Conservation (phyloP, 345 rosid species). For the Linum tenue region DNA sequence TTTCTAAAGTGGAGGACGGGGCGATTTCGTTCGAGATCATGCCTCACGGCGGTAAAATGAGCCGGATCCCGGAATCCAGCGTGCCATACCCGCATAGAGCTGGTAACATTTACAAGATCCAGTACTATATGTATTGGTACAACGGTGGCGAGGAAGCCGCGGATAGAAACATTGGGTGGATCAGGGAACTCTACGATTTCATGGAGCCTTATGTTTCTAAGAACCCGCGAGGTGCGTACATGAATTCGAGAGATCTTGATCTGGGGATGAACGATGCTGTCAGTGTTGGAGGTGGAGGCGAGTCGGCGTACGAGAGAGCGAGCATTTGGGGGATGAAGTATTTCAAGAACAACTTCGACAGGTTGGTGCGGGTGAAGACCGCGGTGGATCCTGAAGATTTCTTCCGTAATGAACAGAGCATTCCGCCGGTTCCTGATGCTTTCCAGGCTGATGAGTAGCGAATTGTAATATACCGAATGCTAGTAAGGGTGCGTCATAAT, state of each 20-base stretch:
- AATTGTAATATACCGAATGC: too few species aligned
- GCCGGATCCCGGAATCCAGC: conserved; percentile 3
- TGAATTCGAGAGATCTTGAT: conserved; percentile 3
- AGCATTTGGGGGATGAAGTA: background rate
- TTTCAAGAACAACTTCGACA: conserved; percentile 1
- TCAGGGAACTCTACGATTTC: background rate
- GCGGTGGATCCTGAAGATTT: conserved; percentile 5
- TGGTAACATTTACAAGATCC: conserved; percentile 8
- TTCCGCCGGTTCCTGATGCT: background rate
- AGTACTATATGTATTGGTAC: conserved; percentile 1
- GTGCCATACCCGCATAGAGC: conserved; percentile 14
- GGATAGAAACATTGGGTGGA: background rate
- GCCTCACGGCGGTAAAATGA: conserved; percentile 16
- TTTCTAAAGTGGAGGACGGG: background rate
- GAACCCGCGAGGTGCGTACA: background rate
- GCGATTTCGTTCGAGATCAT: conserved; percentile 2
- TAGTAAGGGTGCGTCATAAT: too few species aligned
- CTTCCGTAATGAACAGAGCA: conserved; percentile 5
- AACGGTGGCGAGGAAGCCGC: background rate
- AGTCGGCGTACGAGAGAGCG: background rate
- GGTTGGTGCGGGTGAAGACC: background rate
- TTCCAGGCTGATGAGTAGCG: too few species aligned
- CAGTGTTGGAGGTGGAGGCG: background rate
- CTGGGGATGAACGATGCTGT: background rate
- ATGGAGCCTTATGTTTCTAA: background rate